Base-by-base conservation (phyloP, 331 rosid species). In the Dryas integrifolia region DNA sequence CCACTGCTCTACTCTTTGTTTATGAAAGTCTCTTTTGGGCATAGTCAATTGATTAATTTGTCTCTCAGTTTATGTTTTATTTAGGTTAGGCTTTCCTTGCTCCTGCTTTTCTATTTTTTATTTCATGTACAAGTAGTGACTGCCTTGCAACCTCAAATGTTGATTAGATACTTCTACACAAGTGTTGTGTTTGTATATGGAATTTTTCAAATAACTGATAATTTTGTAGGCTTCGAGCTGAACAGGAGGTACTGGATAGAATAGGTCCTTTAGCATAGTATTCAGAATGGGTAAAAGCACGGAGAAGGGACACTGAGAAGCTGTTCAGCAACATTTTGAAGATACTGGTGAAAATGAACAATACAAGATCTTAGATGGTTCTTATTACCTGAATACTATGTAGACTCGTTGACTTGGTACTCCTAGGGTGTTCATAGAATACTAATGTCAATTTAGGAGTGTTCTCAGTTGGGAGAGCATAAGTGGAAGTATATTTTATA, bases 231-330 rank as follows among this genome's bases (percentile, higher is more conserved):
- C 93, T 95, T 63, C 92, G 84, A 84, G 98, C 86, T 40, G 98
- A 95, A 72, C 81, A 77, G 55, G 97, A 95, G 71, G 89, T 81
- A 58, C 79, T 82, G 58, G 91, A 89, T 69, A 85, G 75, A 72
- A 46, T 60, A 49, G 99, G 99, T 74, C 72, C 93, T 41, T 51
- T 92, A 6, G 89, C 97, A 69, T 95, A 78, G 85, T 95, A 95
- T 74, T 91, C 97, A 9, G 97, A 95, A 79, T 95, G 98, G 98
- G 96, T 95, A 52, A 87, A 91, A 83, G 96, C 79, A 9, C 89
- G 99, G 99, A 88, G 84, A 84, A 78, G 76, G 69, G 99, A 89
- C 75, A 89, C 97, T 64, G 41, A 5, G 93, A 89, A 81, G 97
- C 96, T 72, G 82, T 95, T 79, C 90, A 85, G 78, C 88, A 88